Base-by-base conservation (phyloP, 2,329 filamentous ascomycete genomes). In the Calonectria montana region DNA sequence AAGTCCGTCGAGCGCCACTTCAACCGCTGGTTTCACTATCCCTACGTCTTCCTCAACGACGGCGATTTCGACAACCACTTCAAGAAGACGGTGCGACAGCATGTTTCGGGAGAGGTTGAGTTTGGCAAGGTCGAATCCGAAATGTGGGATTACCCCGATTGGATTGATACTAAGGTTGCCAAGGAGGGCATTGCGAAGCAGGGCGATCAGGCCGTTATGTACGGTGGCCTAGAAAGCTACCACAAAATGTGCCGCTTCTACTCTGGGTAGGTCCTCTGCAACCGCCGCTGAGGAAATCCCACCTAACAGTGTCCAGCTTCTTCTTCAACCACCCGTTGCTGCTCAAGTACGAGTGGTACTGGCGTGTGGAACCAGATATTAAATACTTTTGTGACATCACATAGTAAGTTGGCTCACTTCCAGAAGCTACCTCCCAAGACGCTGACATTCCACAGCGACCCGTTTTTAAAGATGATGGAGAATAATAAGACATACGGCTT, bases 321-420 rank as follows among this genome's bases (percentile, higher is more conserved):
- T 99, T 99, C 86, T 99, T 97, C 88, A 98, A 98, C 84, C 97
- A 99, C 82, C 94, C 96, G 75, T 90, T 98, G 39, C 90, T 99
- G 55, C 91, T 94, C 81, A 98, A 98, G 85, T 99, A 98, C 85
- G 95, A 98, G 82, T 99, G 97, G 97, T 99, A 99, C 88, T 99
- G 97, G 97, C 95, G 97, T 75, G 88, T 99, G 79, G 97, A 99
- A 88, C 97, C 97, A 76, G 97, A 99, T 85, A 98, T 99, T 90
- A 98, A 96, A 87, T 99, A 98, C 87, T 99, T 99, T 87, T 99
- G 97, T 85, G 97, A 99, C 82, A 98, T 99, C 78, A 99, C 97
- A 76, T 99, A 99, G 94, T 96, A 91, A 50, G 80, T 77, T 15
- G 8, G 21, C 18, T 18, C 29, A 29, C 18, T 43, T 8, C 4